Percentiles rank a stretch among this genome's conserved stretches.
phyloP scores from a whole-genome alignment of 2,329 filamentous ascomycete genomes.

The Aureobasidium sp. region DNA sequence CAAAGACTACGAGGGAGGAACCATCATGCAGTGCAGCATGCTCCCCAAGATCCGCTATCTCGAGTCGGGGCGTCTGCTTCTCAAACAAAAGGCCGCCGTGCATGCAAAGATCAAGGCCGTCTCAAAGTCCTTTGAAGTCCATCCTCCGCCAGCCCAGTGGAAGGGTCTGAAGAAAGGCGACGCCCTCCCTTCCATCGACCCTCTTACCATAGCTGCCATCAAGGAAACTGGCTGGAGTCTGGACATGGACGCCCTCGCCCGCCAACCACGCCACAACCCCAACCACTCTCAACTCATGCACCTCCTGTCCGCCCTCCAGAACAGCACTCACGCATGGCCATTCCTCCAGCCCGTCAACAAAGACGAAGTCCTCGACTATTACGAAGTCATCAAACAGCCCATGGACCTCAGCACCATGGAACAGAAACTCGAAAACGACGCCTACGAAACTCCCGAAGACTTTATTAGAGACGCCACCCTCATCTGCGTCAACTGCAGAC shows the following conservation, averaged over 20 bases:
- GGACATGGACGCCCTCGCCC: constrained; percentile 94
- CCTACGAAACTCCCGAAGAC: constrained; percentile 85
- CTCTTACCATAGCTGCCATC: constrained; percentile 80
- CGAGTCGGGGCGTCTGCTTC: constrained; percentile 83
- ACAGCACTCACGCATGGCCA: constrained; percentile 87
- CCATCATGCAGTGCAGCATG: constrained; percentile 99
- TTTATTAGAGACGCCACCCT: constrained; percentile 84
- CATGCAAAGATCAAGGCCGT: constrained; percentile 92
- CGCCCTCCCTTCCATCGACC: constrained; percentile 63
- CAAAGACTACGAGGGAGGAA: constrained; percentile 98
- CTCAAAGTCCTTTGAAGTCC: constrained; percentile 79
- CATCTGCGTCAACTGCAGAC: constrained; percentile 89
- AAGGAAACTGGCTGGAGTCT: constrained; percentile 87
- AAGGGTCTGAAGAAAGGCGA: constrained; percentile 49
- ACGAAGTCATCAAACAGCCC: constrained; percentile 94
- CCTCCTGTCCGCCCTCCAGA: constrained; percentile 90
- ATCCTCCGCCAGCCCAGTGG: constrained; percentile 81
- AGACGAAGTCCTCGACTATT: constrained; percentile 97
- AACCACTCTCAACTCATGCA: constrained; percentile 93
- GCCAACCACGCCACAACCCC: constrained; percentile 89
- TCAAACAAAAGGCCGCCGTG: constrained; percentile 95
- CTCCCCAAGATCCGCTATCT: constrained; percentile 90
- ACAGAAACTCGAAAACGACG: constrained; percentile 84
- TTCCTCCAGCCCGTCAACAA: constrained; percentile 90
- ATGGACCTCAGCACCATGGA: constrained; percentile 98